Conservation (phyloP, 2,329 filamentous ascomycete species). For the Fusarium beomiforme region DNA sequence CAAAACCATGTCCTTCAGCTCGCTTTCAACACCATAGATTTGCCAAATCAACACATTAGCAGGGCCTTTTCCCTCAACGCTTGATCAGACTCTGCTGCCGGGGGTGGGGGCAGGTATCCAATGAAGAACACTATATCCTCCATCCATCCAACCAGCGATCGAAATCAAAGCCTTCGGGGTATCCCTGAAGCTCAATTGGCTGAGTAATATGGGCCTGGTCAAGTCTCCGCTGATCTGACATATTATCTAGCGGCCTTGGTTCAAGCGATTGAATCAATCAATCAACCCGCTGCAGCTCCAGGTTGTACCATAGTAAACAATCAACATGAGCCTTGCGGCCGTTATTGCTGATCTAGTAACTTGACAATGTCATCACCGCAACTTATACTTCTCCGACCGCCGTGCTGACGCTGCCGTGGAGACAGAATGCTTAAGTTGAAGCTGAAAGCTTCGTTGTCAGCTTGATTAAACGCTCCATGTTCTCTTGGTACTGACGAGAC, state of each 20-base stretch:
- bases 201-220: neutral
- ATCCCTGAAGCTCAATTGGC: constrained; percentile 15
- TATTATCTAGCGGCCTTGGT: constrained; percentile 11
- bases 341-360: neutral
- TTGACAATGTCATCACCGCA: constrained; percentile 1
- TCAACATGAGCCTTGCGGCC: constrained; percentile 6
- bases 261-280: neutral
- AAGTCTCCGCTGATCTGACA: constrained; percentile 34
- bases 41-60: constrained; percentile 2
- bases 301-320: constrained; percentile 24
- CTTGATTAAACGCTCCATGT: constrained; percentile 14
- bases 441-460: too few relatives aligned
- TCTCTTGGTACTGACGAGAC: neutral
- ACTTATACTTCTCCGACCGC: constrained; percentile 1
- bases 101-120: constrained; percentile 9
- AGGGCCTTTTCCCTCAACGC: constrained; percentile 6
- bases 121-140: constrained; percentile 4
- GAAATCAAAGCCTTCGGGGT: constrained; percentile 11
- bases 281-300: constrained; percentile 10
- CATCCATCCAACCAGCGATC: constrained; percentile 24
- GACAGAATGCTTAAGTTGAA: neutral
- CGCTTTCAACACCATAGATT: constrained; percentile 14
- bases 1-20: constrained; percentile 7
- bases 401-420: constrained; percentile 10
- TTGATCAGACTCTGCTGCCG: constrained; percentile 25